Base-by-base conservation (phyloP, 306 rosid species). In the Fragaria nilgerrensis region DNA sequence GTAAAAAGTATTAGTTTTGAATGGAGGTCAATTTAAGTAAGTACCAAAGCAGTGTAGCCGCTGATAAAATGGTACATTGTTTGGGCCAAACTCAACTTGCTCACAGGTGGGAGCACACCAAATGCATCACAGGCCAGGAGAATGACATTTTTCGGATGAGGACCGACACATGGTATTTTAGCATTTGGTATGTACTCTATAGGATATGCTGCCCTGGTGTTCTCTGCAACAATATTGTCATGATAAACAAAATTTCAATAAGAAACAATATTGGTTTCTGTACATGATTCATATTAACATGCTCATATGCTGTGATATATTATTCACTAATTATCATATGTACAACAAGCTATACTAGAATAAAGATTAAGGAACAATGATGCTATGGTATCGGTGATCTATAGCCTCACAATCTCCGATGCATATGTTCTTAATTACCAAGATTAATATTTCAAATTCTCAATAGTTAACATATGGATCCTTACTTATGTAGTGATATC, bases 31-130 rank as follows among this genome's bases (percentile, higher is more conserved):
- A 49, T 64, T 61, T 14, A 71, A 23, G 22, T 20, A 70, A 32
- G 55, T 93, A 93, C 98, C 97, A 94, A 79, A 56, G 98, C 96
- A 45, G 98, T 94, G 63, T 91, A 94, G 77, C 97, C 97, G 45
- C 98, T 94, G 87, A 94, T 94, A 83, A 94, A 94, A 77, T 94
- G 98, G 74, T 94, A 94, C 98, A 94, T 94, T 45, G 98, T 91
- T 84, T 91, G 98, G 11, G 97, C 94, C 73, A 94, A 55, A 89
- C 52, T 91, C 53, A 94, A 83, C 85, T 88, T 94, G 87, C 98
- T 94, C 58, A 91, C 94, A 19, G 97, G 98, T 59, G 97, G 97
- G 55, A 94, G 98, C 70, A 94, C 97, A 12, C 97, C 98, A 77
- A 91, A 94, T 7, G 98, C 97, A 12, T 94, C 98, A 74, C 98